Percentiles rank a stretch among this genome's conserved stretches.
Conservation (phyloP, 2,329 filamentous ascomycete genomes). For the Xylariomycetidae sp. region DNA sequence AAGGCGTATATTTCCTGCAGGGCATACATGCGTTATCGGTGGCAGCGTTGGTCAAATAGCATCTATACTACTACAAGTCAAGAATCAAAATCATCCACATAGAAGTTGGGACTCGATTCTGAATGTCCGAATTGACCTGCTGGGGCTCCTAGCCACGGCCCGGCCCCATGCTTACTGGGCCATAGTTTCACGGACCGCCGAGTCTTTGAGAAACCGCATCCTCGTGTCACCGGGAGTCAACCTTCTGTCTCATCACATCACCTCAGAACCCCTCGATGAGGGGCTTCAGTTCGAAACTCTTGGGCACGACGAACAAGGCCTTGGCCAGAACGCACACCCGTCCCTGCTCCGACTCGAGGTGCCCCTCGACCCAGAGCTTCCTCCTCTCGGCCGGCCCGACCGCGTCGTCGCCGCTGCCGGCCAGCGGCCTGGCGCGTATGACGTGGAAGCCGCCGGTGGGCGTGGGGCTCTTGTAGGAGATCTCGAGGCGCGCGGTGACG, state of each 20-base stretch:
- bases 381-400: slow-evolving; percentile 30
- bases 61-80: no score
- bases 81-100: no score
- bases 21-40: no score
- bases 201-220: no score
- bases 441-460: slow-evolving; percentile 60
- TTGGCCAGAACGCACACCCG: slow-evolving; percentile 53
- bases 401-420: slow-evolving; percentile 21
- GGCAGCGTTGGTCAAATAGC: no score
- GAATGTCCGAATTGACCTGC: no score
- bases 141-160: no score
- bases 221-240: no score
- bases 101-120: no score
- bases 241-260: neutral
- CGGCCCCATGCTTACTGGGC: no score
- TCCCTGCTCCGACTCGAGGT: slow-evolving; percentile 52
- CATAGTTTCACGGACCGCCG: no score
- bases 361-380: slow-evolving; percentile 50
- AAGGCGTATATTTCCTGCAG: no score
- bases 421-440: slow-evolving; percentile 45
- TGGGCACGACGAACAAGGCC: slow-evolving; percentile 55
- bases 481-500: slow-evolving; percentile 51
- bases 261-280: slow-evolving; percentile 35
- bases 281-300: slow-evolving; percentile 36
- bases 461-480: slow-evolving; percentile 61